These are phyloP conservation scores for Dioscorea zingiberensis DNA, from an alignment of 106 monocot species.

Conservation along the genomic window DNA sequence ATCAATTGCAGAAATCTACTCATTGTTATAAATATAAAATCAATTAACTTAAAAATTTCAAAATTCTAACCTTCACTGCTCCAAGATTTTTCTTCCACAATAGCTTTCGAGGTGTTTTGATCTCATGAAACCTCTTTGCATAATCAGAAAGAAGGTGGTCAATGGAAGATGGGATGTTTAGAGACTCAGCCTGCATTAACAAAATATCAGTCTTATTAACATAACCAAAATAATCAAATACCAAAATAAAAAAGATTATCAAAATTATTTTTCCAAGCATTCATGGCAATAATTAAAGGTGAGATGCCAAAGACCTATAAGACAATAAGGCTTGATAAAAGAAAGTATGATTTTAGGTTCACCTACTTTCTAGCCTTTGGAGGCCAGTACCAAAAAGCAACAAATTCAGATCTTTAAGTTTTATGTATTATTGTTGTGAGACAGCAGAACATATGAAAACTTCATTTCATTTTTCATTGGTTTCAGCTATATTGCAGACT, in stretches of 20 bases:
- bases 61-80: conserved; percentile 69
- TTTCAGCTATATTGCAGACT: no score
- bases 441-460: no score
- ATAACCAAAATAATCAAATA: no score
- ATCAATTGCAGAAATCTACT: not conserved
- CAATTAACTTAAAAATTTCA: not conserved
- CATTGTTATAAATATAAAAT: not conserved
- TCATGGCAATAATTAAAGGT: not conserved
- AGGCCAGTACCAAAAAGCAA: no score
- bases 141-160: conserved; percentile 85
- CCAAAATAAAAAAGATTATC: not conserved
- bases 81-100: conserved; percentile 95
- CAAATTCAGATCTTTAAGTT: no score
- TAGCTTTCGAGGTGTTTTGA: conserved; percentile 92
- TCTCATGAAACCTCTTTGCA: conserved; percentile 82
- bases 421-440: no score
- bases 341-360: no score
- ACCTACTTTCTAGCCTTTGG: no score
- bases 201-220: no score
- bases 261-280: conserved; percentile 1
- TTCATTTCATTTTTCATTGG: no score
- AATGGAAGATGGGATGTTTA: conserved; percentile 57
- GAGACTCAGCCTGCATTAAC: conserved; percentile 58
- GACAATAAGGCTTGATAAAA: not conserved
- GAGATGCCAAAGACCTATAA: not conserved